Evolutionary conservation across 2,329 filamentous ascomycete genomes (phyloP), one percentile per base, ranked within the genome.

Genomic region (Pseudopyrenochaeta lycopersici): DNA sequence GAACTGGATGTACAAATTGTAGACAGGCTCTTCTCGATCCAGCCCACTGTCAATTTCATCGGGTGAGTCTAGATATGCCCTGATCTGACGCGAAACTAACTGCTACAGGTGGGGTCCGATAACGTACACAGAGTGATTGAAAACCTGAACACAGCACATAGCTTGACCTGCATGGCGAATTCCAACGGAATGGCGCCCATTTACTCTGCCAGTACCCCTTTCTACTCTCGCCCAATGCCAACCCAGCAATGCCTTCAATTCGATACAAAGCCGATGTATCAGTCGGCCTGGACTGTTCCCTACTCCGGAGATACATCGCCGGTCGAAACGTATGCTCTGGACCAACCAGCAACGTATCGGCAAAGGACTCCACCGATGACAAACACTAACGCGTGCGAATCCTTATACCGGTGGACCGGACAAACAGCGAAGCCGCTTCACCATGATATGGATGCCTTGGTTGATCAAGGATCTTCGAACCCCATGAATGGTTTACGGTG

Each of bases 1-100:
- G 89, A n/a, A 78, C 81, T 33, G 87, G 88, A n/a, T 98, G 94
- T 76, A 81, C 84, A 10, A 96, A 93, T 74, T 98, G 94, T 80
- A 89, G 87, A 67, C 86, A 82, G 56, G 89, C 93, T 46, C 89
- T 90, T 11, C 80, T 84, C 21, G 85, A 88, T 18, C 80, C 78
- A 46, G 73, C 63, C 2, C 68, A 83, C 5, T 97, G 94, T 72
- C 85, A 88, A 52, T 97, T 96, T 70, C 80, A 96, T 59, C 85
- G 94, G 76, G 94, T 96, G 59, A 49, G 62, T 44, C n/a, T 6
- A 31, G n/a, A 10, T 18, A 9, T 4, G 7, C 9, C 12, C 27
- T 6, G 7, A 29, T 12, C 12, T 15, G 12, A 15, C n/a, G 20
- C n/a, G 30, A 10, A 30, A 9, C 54, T 70, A 32, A 70, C 23